Evolutionary conservation across 164 flowering plant species (phyloP), one percentile per base, ranked within the genome.

Genomic region (Berberis vulgaris): DNA sequence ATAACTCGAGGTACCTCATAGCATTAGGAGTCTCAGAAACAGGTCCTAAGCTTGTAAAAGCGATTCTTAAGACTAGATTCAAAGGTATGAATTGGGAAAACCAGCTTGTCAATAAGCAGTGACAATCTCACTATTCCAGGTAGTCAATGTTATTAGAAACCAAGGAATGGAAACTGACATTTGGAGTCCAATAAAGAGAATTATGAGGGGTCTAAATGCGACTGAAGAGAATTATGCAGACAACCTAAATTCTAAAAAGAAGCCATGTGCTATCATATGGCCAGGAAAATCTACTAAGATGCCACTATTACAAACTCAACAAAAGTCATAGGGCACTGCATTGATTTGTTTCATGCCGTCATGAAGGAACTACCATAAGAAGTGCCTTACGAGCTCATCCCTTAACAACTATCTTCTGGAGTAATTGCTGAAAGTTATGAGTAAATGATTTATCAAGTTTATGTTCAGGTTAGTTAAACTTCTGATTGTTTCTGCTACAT

Each of bases 391-490:
- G 84, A 80, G 7, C 79, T 69, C 52, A 2, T 78, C 59, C 85
- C 85, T 4, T 80, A 70, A n/a, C 64, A 38, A 45, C 56, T 43
- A 0, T 59, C 69, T 3, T 64, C 72, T 55, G 84, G 83, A 1
- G 5, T 45, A 5, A 55, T 10, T 45, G 66, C 66, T 9, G 81
- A 77, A 0, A 65, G 46, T 55, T 84, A 84, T 55, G 44, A 79
- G 47, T 81, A 82, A 39, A 56, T 87, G 12, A 45, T 79, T 38
- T 13, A 76, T 38, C 83, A 82, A 58, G 75, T 85, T 0, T 67
- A 45, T 45, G 67, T 65, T 11, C 61, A 71, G 81, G 87, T 83
- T 42, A 61, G 60, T 45, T 46, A 47, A 47, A 38, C 39, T 2
- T 38, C 2, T 2, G 9, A 38, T 43, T n/a, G 11, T 61, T 3